A percentile compares a stretch with the other conserved stretches of the same genome.
phyloP scores from a whole-genome alignment of 1,284 basidiomycete species.

The Cryptococcus sp. region DNA sequence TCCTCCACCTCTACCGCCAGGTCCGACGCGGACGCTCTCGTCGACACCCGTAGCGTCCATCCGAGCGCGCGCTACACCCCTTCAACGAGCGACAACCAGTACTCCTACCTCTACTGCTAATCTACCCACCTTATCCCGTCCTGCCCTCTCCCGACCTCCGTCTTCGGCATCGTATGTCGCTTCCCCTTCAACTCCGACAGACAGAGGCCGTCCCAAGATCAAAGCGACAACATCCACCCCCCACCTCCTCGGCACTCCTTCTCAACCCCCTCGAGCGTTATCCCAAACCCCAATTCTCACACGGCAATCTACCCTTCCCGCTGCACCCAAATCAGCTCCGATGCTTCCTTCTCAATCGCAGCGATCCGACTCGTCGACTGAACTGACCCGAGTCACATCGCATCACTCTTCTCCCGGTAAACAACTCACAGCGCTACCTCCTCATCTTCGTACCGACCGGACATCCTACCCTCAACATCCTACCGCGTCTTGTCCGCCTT shows the following conservation, averaged over 20 bases:
- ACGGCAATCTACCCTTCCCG: background rate
- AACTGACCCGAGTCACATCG: background rate
- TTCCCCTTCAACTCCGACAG: too few species aligned
- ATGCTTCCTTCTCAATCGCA: background rate
- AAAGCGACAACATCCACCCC: background rate
- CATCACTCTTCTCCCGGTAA: slow-evolving; percentile 1
- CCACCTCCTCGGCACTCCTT: background rate
- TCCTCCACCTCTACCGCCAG: background rate
- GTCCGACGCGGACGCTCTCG: background rate
- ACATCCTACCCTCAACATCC: slow-evolving; percentile 13
- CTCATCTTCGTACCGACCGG: background rate
- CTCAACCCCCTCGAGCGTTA: too few species aligned
- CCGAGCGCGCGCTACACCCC: slow-evolving; percentile 1
- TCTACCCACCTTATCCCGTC: background rate
- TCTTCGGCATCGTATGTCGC: background rate
- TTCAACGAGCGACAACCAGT: background rate
- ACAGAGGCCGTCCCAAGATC: background rate
- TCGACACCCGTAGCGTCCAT: background rate
- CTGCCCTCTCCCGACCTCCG: background rate
- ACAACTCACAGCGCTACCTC: background rate
- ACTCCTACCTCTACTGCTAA: background rate
- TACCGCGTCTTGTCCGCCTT: slow-evolving; percentile 16
- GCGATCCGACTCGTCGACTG: background rate
- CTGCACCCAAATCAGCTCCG: background rate
- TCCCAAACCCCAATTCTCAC: too few species aligned